These are phyloP conservation scores for Papiliotrema terrestris DNA, from an alignment of 1,284 basidiomycete genomes.

Conservation along the genomic window DNA sequence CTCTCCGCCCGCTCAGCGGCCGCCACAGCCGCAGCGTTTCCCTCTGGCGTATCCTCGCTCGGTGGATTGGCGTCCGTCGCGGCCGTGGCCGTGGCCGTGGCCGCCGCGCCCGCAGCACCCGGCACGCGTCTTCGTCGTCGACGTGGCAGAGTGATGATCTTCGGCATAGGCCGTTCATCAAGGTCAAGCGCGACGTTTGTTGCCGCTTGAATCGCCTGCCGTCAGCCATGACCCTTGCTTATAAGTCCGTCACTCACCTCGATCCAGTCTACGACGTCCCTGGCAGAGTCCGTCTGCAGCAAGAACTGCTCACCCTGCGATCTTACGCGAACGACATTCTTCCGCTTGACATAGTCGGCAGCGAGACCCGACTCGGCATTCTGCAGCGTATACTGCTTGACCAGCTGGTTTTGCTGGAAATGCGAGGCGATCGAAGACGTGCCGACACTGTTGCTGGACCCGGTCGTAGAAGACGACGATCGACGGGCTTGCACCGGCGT, in stretches of 20 bases:
- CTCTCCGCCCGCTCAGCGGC: conserved; percentile 28
- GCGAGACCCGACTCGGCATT: conserved; percentile 88
- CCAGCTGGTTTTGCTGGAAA: conserved; percentile 48
- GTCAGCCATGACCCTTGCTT: conserved; percentile 3
- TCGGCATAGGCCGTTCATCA: conserved; percentile 84
- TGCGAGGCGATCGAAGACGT: conserved; percentile 28
- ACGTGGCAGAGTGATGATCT: conserved; percentile 57
- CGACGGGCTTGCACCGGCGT: conserved; percentile 2
- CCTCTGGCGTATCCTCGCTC: conserved; percentile 31
- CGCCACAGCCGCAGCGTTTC: conserved; percentile 37
- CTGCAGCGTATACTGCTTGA: conserved; percentile 76
- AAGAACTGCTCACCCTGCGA: conserved; percentile 96
- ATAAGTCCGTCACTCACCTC: conserved; percentile 60
- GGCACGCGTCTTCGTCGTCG: conserved; percentile 46
- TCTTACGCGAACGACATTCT: conserved; percentile 90
- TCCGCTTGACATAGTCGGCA: conserved; percentile 90
- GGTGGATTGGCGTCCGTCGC: conserved; percentile 13
- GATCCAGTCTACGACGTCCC: conserved; percentile 90
- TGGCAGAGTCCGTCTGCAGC: conserved; percentile 81
- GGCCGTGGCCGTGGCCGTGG: conserved; percentile 5
- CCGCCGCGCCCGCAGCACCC: conserved; percentile 4
- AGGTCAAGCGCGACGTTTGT: conserved; percentile 91
- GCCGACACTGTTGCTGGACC: conserved; percentile 5
- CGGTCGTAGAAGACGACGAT: conserved; percentile 10
- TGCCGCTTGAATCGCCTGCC: conserved; percentile 79